Evolutionary conservation across 2,329 filamentous ascomycete genomes (phyloP).

Genomic region (Sordariomycetes sp.): DNA sequence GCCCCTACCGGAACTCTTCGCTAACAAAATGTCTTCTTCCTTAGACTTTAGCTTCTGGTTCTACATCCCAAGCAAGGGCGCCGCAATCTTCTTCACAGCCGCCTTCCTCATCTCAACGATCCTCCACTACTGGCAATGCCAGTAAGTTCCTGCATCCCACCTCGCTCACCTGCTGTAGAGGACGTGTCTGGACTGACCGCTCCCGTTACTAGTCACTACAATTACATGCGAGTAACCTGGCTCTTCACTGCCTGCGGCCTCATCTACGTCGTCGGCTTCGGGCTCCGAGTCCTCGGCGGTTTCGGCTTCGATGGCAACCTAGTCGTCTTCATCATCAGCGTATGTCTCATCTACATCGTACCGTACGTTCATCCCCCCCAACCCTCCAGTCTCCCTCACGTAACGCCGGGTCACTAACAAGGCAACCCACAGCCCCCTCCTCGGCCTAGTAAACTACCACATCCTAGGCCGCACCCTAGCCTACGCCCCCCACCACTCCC

Average conservation of each 20-base stretch:
- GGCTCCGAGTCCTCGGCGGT: not conserved
- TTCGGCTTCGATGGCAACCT: conserved; percentile 7
- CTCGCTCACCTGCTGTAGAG: not conserved
- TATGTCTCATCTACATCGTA: conserved; percentile 19
- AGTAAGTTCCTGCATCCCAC: conserved; percentile 23
- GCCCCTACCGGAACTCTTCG: not conserved
- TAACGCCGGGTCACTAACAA: not conserved
- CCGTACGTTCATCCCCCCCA: conserved; percentile 17
- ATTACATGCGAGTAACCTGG: conserved; percentile 33
- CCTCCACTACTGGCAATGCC: conserved; percentile 26
- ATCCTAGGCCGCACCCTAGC: conserved; percentile 46
- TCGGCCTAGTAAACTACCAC: conserved; percentile 52
- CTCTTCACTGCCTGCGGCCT: conserved; percentile 35
- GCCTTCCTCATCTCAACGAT: conserved; percentile 22
- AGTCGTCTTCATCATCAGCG: conserved; percentile 21
- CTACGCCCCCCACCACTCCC: conserved; percentile 47
- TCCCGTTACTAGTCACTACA: conserved; percentile 27
- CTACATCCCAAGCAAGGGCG: conserved; percentile 31
- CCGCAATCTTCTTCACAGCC: conserved; percentile 30
- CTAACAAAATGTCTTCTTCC: conserved; percentile 12
- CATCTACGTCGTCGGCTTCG: conserved; percentile 26
- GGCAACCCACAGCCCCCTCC: conserved; percentile 31
- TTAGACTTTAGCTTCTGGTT: conserved; percentile 25
- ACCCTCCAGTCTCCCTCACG: not conserved
- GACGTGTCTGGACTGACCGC: not conserved